Evolutionary conservation across 768 basidiomycete genomes (phyloP), one percentile per base, ranked within the genome.

Genomic region (Hericium rajendrae): DNA sequence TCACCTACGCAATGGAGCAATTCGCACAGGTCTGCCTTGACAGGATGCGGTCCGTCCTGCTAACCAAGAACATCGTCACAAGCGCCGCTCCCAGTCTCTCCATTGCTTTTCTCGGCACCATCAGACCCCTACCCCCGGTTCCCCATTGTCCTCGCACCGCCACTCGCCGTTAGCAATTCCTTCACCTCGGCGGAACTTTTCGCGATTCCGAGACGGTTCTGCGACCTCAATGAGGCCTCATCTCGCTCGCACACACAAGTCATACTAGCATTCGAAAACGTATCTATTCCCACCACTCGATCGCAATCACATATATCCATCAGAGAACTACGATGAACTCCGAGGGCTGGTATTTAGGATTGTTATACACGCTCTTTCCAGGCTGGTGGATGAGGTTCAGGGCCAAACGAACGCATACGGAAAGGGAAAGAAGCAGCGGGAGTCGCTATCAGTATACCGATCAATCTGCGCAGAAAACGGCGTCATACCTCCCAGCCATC

Each of bases 401-500:
- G 56, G 63, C 57, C 53, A 55, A 49, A 50, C 38, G 51, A 8
- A 43, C 26, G 38, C 56, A 48, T n/a, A 37, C 28, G 54, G 37
- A 38, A 54, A 32, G 56, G 54, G 37, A 38, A 54, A 32, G 56
- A 52, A 11, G 41, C 39, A 51, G 53, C 56, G 55, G 20, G 58
- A 58, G 51, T 58, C 52, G 60, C 54, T 58, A 63, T 66, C 59
- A 60, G 62, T 55, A 11, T 56, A 59, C 55, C 57, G 62, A 65
- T 65, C 66, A 61, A 62, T 60, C 61, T 59, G 59, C 49, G 48
- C 62, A 26, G 20, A 56, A 60, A 62, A 68, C 54, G 59, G 60
- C 66, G 59, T 57, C 92, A 70, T 72, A 97, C 94, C 90, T 91
- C 84, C 94, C 94, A 97, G 40, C 83, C 91, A 57, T 79, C 78